Evolutionary conservation across 768 basidiomycete species (phyloP).

Genomic region (Lactifluus hygrophoroides): DNA sequence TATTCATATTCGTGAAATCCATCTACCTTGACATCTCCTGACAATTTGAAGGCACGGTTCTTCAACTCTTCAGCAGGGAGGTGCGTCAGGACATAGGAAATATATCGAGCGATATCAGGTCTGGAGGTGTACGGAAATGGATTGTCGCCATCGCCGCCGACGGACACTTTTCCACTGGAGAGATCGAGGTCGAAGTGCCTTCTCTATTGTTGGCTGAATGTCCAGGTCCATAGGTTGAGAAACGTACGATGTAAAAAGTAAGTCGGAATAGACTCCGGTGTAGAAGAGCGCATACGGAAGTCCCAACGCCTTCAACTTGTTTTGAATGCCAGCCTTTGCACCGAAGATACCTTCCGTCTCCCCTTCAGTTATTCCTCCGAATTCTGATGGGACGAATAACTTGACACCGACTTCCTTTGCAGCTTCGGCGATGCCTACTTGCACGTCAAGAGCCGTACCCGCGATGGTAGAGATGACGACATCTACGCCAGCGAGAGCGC

Average conservation of each 20-base stretch:
- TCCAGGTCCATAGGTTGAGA: not conserved
- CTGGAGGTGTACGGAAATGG: constrained; percentile 16
- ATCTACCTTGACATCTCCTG: constrained; percentile 12
- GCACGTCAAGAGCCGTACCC: constrained; percentile 7
- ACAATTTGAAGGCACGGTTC: constrained; percentile 2
- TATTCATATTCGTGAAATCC: not conserved
- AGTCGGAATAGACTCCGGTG: constrained; percentile 19
- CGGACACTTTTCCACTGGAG: constrained; percentile 11
- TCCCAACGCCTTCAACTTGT: constrained; percentile 2
- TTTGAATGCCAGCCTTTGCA: not conserved
- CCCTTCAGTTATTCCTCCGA: constrained; percentile 20
- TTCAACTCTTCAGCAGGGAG: constrained; percentile 10
- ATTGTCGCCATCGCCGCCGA: constrained; percentile 17
- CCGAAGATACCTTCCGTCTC: constrained; percentile 6
- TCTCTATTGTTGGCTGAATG: not conserved
- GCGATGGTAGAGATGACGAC: constrained; percentile 17
- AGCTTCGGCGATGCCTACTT: constrained; percentile 18
- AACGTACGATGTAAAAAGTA: constrained; percentile 5
- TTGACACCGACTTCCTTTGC: constrained; percentile 25
- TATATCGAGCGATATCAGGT: constrained; percentile 21
- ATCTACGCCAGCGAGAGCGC: constrained; percentile 8
- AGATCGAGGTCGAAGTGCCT: constrained; percentile 13
- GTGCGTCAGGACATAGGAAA: constrained; percentile 19
- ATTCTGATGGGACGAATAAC: constrained; percentile 29
- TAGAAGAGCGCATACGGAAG: constrained; percentile 17